Evolutionary conservation across 1,284 basidiomycete genomes (phyloP).

Genomic region (Sporisorium graminicola): DNA sequence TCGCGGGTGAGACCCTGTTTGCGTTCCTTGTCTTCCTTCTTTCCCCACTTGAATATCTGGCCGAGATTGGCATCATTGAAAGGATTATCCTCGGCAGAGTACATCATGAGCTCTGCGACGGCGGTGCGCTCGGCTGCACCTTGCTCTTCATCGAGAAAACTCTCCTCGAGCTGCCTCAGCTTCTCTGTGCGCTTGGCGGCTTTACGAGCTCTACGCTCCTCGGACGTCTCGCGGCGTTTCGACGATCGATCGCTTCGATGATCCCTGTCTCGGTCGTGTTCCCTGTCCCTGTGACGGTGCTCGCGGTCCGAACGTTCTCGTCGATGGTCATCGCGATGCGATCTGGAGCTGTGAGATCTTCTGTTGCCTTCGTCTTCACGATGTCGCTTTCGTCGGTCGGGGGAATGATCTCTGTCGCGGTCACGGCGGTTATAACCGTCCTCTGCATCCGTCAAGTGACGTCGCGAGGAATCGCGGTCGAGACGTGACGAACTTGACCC

Average conservation of each 20-base stretch:
- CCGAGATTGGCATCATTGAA: constrained; percentile 95
- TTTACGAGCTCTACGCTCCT: constrained; percentile 59
- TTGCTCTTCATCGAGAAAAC: constrained; percentile 37
- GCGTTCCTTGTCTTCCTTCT: constrained; percentile 95
- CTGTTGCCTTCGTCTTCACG: constrained; percentile 21
- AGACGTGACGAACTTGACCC: constrained; percentile 27
- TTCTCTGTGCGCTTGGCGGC: constrained; percentile 54
- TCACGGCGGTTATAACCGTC: constrained; percentile 14
- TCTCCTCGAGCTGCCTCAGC: constrained; percentile 37
- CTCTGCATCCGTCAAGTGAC: constrained; percentile 22
- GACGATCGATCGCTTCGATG: constrained; percentile 25
- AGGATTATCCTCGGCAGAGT: constrained; percentile 94
- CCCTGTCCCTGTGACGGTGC: constrained; percentile 21
- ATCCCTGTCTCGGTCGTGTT: constrained; percentile 30
- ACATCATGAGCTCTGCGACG: constrained; percentile 71
- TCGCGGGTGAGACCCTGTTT: constrained; percentile 85
- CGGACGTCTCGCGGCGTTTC: constrained; percentile 49
- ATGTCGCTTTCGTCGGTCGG: constrained; percentile 35
- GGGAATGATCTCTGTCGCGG: constrained; percentile 17
- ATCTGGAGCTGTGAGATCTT: constrained; percentile 22
- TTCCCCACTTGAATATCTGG: constrained; percentile 97
- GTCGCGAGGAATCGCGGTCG: constrained; percentile 22
- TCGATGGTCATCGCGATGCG: constrained; percentile 15
- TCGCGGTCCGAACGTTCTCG: constrained; percentile 25
- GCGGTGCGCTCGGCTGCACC: constrained; percentile 54